Base-by-base conservation (phyloP, 768 basidiomycete genomes). In the Bullera alba region DNA sequence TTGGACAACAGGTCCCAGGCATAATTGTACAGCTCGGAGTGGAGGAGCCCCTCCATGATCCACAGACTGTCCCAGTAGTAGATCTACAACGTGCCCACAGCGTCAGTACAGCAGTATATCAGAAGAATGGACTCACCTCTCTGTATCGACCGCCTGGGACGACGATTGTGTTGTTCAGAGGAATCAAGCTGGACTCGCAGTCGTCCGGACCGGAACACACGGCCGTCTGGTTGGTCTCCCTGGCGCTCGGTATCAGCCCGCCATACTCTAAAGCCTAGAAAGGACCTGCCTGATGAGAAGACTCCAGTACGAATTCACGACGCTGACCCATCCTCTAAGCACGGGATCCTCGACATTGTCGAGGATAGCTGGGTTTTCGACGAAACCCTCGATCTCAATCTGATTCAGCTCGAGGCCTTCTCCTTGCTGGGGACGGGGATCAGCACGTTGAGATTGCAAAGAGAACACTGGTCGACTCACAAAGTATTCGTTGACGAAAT, bases 121-220 rank as follows among this genome's bases (percentile, higher is more conserved):
- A 17, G 38, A 16, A 4, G 12, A 52, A 28, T 10, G 8, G 21
- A 15, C 42, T 37, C 17, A 54, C 53, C 47, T 63, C 60, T 27
- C 58, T 46, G 73, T 91, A 95, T 4, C 91, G 80, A 37, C 79
- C 79, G 64, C 91, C 91, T 5, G 92, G 91, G 30, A 95, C 79
- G 21, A 92, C 86, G 61, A 95, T 88, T 0, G 86, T 89, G 63
- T 92, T 80, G 63, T 95, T 95, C 42, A 95, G 76, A 2, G 90
- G 89, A 56, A 95, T 90, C 42, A 95, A 74, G 0, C 85, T 78
- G 70, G 87, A 86, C 71, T 88, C 85, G 68, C 91, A 96, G 25
- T 69, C 51, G 2, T 64, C 67, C 12, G 42, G 42, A 30, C 73
- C 79, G 10, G 73, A 70, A 69, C 87, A 95, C 7, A 89, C 67